Percentiles rank a stretch among this genome's conserved stretches.
Conservation (phyloP, 2,329 filamentous ascomycete species). For the Parascedosporium putredinis region DNA sequence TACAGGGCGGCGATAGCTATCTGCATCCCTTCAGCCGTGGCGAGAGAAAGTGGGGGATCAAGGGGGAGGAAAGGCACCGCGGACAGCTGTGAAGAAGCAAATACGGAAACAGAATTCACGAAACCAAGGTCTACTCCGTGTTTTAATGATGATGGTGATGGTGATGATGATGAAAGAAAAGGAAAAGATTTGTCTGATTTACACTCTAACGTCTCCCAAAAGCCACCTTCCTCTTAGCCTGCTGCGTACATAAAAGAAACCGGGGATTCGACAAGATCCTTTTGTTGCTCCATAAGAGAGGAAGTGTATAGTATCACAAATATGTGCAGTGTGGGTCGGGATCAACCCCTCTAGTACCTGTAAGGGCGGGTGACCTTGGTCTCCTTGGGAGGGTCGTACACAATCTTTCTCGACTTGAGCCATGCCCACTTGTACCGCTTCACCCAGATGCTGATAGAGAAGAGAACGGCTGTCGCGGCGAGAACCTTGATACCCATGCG, state of each 20-base stretch:
- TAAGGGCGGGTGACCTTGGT: constrained; percentile 37
- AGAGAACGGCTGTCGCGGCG: constrained; percentile 65
- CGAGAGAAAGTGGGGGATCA: too few species aligned
- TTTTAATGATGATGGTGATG: too few species aligned
- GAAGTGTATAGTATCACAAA: constrained; percentile 6
- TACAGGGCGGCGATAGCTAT: too few species aligned
- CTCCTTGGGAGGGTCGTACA: constrained; percentile 67
- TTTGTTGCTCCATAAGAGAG: constrained; percentile 1
- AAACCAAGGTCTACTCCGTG: too few species aligned
- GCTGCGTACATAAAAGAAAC: constrained; percentile 6
- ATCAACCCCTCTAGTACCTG: constrained; percentile 14
- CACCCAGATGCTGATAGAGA: constrained; percentile 87
- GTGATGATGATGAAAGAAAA: constrained; percentile 20
- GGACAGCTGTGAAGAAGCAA: too few species aligned
- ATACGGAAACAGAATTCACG: too few species aligned
- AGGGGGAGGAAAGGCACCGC: too few species aligned
- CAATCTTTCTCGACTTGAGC: constrained; percentile 90
- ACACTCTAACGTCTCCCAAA: constrained; percentile 32
- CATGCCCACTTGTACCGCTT: constrained; percentile 99
- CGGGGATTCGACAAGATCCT: neutral
- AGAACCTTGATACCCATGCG: constrained; percentile 99
- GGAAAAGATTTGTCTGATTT: constrained; percentile 37
- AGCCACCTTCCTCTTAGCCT: neutral
- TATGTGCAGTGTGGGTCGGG: neutral
- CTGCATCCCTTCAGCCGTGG: too few species aligned